Conservation (phyloP, 352 stramenopile genomes). For the Pythium sukuiense region DNA sequence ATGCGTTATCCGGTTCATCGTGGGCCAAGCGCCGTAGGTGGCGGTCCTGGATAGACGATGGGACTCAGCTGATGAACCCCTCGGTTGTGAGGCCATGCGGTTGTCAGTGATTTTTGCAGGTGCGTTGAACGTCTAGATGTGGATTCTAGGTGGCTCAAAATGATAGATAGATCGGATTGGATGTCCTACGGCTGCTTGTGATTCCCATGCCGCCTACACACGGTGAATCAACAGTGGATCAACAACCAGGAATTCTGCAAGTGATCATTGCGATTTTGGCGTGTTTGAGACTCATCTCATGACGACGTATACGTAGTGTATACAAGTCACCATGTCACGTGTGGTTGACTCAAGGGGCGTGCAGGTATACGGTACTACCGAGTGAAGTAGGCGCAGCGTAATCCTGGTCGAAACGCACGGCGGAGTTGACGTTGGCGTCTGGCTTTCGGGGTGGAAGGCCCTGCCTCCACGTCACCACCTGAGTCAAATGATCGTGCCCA, state of each 20-base stretch:
- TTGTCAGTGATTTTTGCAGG: not conserved
- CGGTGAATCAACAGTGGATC: no score
- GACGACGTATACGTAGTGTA: not conserved
- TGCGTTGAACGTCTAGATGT: not conserved
- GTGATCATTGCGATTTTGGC: not conserved
- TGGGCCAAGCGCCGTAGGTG: not conserved
- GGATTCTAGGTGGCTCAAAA: not conserved
- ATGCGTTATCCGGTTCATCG: not conserved
- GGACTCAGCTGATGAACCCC: not conserved
- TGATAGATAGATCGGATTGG: not conserved
- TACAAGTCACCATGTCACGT: not conserved
- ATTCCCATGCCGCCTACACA: not conserved
- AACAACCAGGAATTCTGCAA: not conserved
- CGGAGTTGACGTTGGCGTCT: not conserved
- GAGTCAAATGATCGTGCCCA: not conserved
- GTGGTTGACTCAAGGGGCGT: not conserved
- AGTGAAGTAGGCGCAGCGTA: not conserved
- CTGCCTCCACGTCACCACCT: not conserved
- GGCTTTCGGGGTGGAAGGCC: not conserved
- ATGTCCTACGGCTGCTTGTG: constrained; percentile 1
- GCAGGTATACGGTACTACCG: not conserved
- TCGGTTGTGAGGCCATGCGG: not conserved
- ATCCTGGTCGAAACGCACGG: constrained; percentile 1
- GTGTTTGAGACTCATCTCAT: not conserved
- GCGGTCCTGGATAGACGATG: not conserved